Evolutionary conservation across 805 yeast species (phyloP), one percentile per base, ranked within the genome.

Genomic region (Barnettozyma californica): DNA sequence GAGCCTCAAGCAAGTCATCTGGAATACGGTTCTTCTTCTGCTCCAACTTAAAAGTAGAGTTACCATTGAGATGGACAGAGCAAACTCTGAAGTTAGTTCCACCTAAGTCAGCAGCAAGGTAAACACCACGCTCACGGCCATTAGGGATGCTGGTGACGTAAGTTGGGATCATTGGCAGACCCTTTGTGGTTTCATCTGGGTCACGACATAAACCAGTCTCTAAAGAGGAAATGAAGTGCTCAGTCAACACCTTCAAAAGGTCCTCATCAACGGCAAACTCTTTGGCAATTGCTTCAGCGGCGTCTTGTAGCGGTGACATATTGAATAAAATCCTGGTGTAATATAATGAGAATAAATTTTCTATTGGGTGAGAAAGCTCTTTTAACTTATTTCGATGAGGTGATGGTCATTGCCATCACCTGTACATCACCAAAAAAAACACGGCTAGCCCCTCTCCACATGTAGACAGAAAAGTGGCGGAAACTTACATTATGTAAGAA

Each of bases 71-170:
- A 34, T 75, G 65, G 27, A 92, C 91, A 2, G 97, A 89, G 64
- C 97, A 90, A 23, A 94, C 96, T 60, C 99, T 77, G 69, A 92
- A 89, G 66, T 94, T 91, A 49, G 98, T 91, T 44, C 98, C 98
- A 53, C 99, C 99, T 46, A 92, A 74, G 63, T 92, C 98, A 5
- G 94, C 96, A 47, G 98, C 98, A 51, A 92, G 70, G 53, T 76
- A 80, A 36, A 87, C 73, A 41, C 98, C 98, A 47, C 72, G 74
- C 65, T 92, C 99, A 43, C 77, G 74, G 40, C 99, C 99, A 39
- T 76, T 77, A 20, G 99, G 99, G 48, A 88, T 77, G 10, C 78
- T 75, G 9, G 96, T 87, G 31, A 92, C 96, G 63, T 68, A 92
- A 1, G 96, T 80, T 34, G 98, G 98, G 58, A 94, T 88, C 99